Evolutionary conservation across 768 basidiomycete species (phyloP), one percentile per base, ranked within the genome.

Genomic region (Harrya chromipes): DNA sequence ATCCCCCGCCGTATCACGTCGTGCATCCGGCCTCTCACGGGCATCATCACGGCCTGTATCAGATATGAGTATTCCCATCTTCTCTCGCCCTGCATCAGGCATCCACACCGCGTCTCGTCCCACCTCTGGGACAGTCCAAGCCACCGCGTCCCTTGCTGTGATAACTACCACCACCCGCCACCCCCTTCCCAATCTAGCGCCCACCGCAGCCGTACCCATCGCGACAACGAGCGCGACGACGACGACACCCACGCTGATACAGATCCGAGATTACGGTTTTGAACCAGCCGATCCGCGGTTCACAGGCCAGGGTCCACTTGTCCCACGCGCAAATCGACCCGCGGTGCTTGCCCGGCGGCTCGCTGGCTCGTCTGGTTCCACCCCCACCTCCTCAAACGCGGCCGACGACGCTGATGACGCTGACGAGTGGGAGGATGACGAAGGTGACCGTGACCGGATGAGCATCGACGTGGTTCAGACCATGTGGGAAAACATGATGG

Each of bases 211-310:
- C 26, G 21, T n/a, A 0, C 23, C 57, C 19, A 35, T 26, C n/a
- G 20, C 36, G 6, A 19, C 23, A 6, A 6, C 47, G 26, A 27
- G 26, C 4, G 6, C 31, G 13, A 33, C 36, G 12, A 20, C 35
- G 9, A 23, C 23, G 9, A 7, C 47, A 2, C 27, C 46, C 4
- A 12, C 45, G 5, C 52, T 71, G 12, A 69, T 78, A 58, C 72
- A 72, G 46, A 76, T 80, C 23, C 74, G 78, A n/a, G 79, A 81
- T 58, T 81, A 70, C 54, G 79, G 71, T 11, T 81, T 71, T 54
- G 53, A 70, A 19, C 47, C 58, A 3, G 41, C 64, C 6, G 80
- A 80, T 62, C 66, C 60, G 14, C 72, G 79, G 7, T 78, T 79
- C 58, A 54, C 60, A 6, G 77, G 77, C 9, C 53, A 54, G 2